These are phyloP conservation scores for Monosporascus sp. DNA, from an alignment of 2,329 filamentous ascomycete species.

Conservation along the genomic window DNA sequence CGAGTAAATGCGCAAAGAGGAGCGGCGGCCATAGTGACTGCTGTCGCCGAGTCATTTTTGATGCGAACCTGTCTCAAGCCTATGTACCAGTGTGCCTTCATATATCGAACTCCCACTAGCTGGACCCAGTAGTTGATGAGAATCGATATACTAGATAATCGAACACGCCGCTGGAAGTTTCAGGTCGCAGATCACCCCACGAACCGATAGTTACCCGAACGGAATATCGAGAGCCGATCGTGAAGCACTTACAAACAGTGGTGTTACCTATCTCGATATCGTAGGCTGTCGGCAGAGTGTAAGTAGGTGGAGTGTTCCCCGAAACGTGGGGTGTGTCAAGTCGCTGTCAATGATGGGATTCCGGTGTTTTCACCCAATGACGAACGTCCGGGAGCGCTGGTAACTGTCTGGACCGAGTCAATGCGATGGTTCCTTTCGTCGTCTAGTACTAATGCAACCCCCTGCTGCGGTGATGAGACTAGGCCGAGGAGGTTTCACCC, in stretches of 20 bases:
- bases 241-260: too few species aligned
- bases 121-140: too few species aligned
- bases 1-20: slow-evolving; percentile 10
- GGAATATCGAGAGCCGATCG: too few species aligned
- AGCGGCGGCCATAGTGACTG: slow-evolving; percentile 12
- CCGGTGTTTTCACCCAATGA: slow-evolving; percentile 10
- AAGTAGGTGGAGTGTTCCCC: not conserved
- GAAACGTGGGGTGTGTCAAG: slow-evolving; percentile 22
- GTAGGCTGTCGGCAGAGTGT: not conserved
- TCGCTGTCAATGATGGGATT: slow-evolving; percentile 10
- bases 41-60: not conserved
- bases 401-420: slow-evolving; percentile 5
- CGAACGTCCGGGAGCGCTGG: slow-evolving; percentile 1
- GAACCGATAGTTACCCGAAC: too few species aligned
- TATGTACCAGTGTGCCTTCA: not conserved
- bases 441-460: not conserved
- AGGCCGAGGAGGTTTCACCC: too few species aligned
- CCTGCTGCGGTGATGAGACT: too few species aligned
- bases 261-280: too few species aligned
- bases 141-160: too few species aligned
- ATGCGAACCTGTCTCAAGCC: not conserved
- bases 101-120: not conserved
- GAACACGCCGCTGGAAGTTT: too few species aligned
- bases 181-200: too few species aligned
- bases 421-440: not conserved